These are phyloP conservation scores for Papiliotrema flavescens DNA, from an alignment of 1,284 basidiomycete species.

Conservation along the genomic window DNA sequence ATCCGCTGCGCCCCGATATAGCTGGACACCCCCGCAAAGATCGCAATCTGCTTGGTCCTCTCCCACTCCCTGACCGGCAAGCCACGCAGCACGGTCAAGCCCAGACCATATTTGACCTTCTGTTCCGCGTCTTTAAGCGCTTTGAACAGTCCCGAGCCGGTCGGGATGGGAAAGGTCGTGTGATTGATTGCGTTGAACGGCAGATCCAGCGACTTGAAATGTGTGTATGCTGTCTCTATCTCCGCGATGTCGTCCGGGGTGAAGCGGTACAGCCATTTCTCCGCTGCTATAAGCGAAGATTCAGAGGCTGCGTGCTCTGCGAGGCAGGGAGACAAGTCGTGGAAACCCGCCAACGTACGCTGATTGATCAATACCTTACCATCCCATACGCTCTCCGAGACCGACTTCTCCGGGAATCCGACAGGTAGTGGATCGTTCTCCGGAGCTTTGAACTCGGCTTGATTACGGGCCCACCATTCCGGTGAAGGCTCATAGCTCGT, in stretches of 20 bases:
- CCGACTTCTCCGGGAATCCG: slow-evolving; percentile 19
- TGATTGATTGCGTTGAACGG: slow-evolving; percentile 15
- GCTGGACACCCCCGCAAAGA: slow-evolving; percentile 25
- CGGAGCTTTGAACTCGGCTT: slow-evolving; percentile 16
- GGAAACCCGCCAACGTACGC: slow-evolving; percentile 11
- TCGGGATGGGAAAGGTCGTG: slow-evolving; percentile 21
- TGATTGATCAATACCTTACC: slow-evolving; percentile 24
- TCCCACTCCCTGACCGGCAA: slow-evolving; percentile 23
- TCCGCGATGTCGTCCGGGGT: slow-evolving; percentile 15
- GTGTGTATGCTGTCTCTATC: slow-evolving; percentile 18
- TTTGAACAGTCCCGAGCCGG: slow-evolving; percentile 11
- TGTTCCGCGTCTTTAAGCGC: slow-evolving; percentile 8
- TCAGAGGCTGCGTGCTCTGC: background rate
- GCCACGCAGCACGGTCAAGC: slow-evolving; percentile 23
- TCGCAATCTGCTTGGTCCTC: slow-evolving; percentile 18
- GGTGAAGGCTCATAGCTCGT: slow-evolving; percentile 22
- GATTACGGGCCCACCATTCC: slow-evolving; percentile 21
- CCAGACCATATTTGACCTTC: slow-evolving; percentile 23
- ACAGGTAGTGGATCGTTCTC: slow-evolving; percentile 17
- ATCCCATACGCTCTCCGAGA: slow-evolving; percentile 19
- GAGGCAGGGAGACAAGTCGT: background rate
- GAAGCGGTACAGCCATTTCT: slow-evolving; percentile 24
- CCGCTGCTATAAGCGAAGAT: slow-evolving; percentile 11
- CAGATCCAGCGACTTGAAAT: slow-evolving; percentile 20
- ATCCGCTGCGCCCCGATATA: slow-evolving; percentile 17